Evolutionary conservation across 768 basidiomycete species (phyloP).

Genomic region (Tulasnella sp.): DNA sequence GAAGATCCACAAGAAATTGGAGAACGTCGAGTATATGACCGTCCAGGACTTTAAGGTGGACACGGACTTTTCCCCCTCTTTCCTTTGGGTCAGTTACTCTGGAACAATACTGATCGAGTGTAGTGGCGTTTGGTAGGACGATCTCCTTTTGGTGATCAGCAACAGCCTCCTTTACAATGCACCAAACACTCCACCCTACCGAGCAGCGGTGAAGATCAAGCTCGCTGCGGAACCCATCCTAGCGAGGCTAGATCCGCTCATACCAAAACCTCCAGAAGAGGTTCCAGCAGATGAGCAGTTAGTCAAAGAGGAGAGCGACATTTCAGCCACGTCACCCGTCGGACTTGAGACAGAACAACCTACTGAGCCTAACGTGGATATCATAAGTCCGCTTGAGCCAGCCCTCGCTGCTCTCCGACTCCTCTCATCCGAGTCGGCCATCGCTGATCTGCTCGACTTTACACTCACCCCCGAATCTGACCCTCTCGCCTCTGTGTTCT

Average conservation of each 20-base stretch:
- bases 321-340: background rate
- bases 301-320: background rate
- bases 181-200: conserved; percentile 57
- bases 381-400: conserved; percentile 75
- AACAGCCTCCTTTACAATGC: conserved; percentile 87
- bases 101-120: background rate
- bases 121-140: conserved; percentile 39
- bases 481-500: conserved; percentile 58
- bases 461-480: conserved; percentile 37
- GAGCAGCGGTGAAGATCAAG: conserved; percentile 55
- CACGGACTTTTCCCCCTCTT: background rate
- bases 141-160: conserved; percentile 70
- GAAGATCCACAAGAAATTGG: conserved; percentile 69
- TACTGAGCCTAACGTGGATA: conserved; percentile 20
- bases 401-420: conserved; percentile 46
- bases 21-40: conserved; percentile 74
- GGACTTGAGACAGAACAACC: conserved; percentile 26
- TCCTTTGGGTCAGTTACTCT: background rate
- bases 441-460: conserved; percentile 45
- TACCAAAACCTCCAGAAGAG: background rate
- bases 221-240: conserved; percentile 33
- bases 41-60: conserved; percentile 59
- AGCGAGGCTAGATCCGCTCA: conserved; percentile 23
- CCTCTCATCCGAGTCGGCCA: conserved; percentile 41
- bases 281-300: background rate